Evolutionary conservation across 192 early-diverging fungal genomes (phyloP).

Genomic region (Linnemannia elongata): DNA sequence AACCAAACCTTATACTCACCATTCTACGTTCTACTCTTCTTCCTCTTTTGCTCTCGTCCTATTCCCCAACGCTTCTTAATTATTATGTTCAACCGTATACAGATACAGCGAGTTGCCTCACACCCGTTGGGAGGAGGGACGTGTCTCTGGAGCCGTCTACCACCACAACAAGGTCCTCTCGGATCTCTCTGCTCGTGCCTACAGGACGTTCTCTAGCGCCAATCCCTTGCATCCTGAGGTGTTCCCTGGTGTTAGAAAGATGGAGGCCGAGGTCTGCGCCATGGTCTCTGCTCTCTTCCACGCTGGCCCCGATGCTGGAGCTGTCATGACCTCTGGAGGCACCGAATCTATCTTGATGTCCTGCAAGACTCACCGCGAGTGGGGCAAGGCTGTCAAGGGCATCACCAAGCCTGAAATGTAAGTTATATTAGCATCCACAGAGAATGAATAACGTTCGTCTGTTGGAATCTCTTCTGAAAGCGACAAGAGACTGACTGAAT

Average conservation of each 20-base stretch:
- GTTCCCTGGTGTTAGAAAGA: conserved; percentile 93
- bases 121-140: conserved; percentile 83
- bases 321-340: conserved; percentile 93
- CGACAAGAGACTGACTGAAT: neutral
- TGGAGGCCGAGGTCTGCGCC: conserved; percentile 95
- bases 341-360: conserved; percentile 97
- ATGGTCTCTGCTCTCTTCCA: conserved; percentile 95
- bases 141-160: conserved; percentile 92
- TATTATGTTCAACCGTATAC: conserved; percentile 9
- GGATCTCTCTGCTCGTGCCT: conserved; percentile 81
- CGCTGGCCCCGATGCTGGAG: conserved; percentile 78
- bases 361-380: conserved; percentile 93
- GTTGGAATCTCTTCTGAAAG: neutral
- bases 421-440: conserved; percentile 18
- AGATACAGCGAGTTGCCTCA: conserved; percentile 43
- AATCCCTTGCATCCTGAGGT: conserved; percentile 97
- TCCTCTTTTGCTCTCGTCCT: neutral
- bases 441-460: neutral
- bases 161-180: conserved; percentile 92
- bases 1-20: neutral
- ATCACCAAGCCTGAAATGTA: conserved; percentile 94
- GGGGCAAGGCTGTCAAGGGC: conserved; percentile 81
- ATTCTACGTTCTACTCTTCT: neutral
- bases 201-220: conserved; percentile 81
- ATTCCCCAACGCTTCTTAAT: neutral